Base-by-base conservation (phyloP, 768 basidiomycete genomes). In the Kwoniella bestiolae region DNA sequence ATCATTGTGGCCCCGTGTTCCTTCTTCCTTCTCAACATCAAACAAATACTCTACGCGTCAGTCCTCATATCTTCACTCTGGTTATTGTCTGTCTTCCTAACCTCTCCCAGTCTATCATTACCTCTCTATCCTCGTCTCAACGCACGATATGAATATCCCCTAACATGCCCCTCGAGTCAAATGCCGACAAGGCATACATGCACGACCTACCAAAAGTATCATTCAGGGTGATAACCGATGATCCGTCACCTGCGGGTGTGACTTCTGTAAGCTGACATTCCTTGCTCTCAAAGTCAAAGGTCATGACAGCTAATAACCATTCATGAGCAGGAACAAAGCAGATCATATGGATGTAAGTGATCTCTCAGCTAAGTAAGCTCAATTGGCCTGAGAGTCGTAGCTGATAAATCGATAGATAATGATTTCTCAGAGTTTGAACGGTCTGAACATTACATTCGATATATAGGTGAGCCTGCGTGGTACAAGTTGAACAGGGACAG, bases 401-500 rank as follows among this genome's bases (percentile, higher is more conserved):
- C 61, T 66, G 38, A 56, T 56, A 23, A 5, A 16, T 32, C 32
- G 16, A 51, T 55, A 79, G 79, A 70, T 63, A 78, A 72, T 63
- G 77, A 79, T 52, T 66, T 66, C 21, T 68, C 73, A 8, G 87
- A 90, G 41, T 94, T 92, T 74, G 81, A 82, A 67, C 83, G 88
- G 65, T 91, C 92, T 8, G 90, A 92, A 59, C 86, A 91, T 75
- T 96, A 96, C 78, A 91, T 95, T 76, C 88, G 92, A 46, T 88
- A 95, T 78, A 91, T 95, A 68, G 93, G 92, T 92, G 73, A 45
- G 86, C 76, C 28, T 4, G 18, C 29, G 38, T 53, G 28, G 38
- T 16, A 50, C 31, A 25, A 23, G 28, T 47, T 29, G 16, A 8
- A 28, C 25, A 16, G 8, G 35, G 9, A 59, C 14, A 41, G 28